A percentile compares a stretch with the other conserved stretches of the same genome.
Conservation (phyloP, 805 yeast genomes). For the Kluyveromyces starmeri region DNA sequence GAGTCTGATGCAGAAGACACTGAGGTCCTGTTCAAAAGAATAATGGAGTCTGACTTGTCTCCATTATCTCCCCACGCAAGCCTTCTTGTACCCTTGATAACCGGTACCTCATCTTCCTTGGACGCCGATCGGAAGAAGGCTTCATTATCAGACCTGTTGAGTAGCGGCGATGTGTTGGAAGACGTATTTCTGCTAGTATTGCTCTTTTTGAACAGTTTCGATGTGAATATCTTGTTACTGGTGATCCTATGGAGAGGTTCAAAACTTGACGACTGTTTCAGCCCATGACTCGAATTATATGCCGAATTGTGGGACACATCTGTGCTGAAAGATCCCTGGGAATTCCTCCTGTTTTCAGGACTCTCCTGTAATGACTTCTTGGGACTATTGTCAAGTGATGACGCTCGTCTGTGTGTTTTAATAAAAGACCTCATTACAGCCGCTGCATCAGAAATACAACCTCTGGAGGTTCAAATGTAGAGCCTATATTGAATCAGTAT, state of each 20-base stretch:
- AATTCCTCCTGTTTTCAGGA: constrained; percentile 2
- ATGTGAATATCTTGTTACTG: constrained; percentile 20
- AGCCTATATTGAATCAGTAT: too few relatives aligned
- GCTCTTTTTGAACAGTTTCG: constrained; percentile 23
- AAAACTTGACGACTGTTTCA: constrained; percentile 18
- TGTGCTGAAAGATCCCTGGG: constrained; percentile 6
- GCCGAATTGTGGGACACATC: constrained; percentile 8
- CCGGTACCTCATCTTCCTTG: constrained; percentile 12
- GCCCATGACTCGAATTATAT: constrained; percentile 11
- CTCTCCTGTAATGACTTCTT: constrained; percentile 2
- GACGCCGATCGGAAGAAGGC: not conserved
- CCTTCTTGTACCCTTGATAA: constrained; percentile 39
- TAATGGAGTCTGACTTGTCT: constrained; percentile 16
- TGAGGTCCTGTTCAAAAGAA: constrained; percentile 14
- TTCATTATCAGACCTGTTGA: not conserved
- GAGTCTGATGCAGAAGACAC: constrained; percentile 7
- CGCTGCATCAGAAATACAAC: too few relatives aligned
- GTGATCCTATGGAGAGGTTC: constrained; percentile 25
- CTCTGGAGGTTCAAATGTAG: too few relatives aligned
- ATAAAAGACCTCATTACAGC: constrained; percentile 36
- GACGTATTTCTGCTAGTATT: constrained; percentile 1
- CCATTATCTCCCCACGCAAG: constrained; percentile 40
- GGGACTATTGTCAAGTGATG: constrained; percentile 24
- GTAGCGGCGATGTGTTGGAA: not conserved
- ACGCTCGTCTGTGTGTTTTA: constrained; percentile 31